Base-by-base conservation (phyloP, 805 yeast species). In the Teunomyces lycoperdinae region DNA sequence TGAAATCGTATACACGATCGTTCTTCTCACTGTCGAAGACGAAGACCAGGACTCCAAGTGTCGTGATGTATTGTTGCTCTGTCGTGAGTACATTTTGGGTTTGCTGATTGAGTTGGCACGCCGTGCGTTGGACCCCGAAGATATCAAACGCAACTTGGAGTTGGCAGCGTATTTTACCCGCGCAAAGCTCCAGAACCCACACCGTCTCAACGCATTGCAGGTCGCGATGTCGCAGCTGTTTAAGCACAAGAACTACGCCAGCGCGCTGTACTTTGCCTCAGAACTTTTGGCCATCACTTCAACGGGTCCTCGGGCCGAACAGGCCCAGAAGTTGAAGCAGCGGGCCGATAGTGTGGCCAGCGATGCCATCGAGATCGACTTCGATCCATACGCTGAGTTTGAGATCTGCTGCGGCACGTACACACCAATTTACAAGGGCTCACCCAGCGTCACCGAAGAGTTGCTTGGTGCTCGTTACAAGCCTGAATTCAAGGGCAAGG, bases 161-260 rank as follows among this genome's bases (percentile, higher is more conserved):
- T 74, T 94, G 56, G 98, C 99, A 5, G 95, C 98, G 1, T 92
- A 92, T 70, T 95, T 94, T 75, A 89, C 99, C 10, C 84, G 81
- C 62, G 85, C 91, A 26, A 80, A 86, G 54, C 78, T 94, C 57
- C 89, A 86, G 54, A 84, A 87, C 31, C 85, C 86, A 6, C 99
- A 94, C 68, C 81, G 86, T 50, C 81, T 85, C 46, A 85, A 89
- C 61, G 96, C 98, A 9, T 76, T 90, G 58, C 95, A 89, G 66
- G 96, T 90, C 48, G 99, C 99, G 34, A 87, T 92, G 94, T 83
- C 87, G 40, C 96, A 89, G 73, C 82, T 94, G 34, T 90, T 88
- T 78, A 88, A 87, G 64, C 77, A 85, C 64, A 90, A 91, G 67
- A 92, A 94, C 70, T 94, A 71, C 70, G 85, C 91, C 3, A 80